Conservation (phyloP, 23 red algal species). For the Porphyridium purpureum region DNA sequence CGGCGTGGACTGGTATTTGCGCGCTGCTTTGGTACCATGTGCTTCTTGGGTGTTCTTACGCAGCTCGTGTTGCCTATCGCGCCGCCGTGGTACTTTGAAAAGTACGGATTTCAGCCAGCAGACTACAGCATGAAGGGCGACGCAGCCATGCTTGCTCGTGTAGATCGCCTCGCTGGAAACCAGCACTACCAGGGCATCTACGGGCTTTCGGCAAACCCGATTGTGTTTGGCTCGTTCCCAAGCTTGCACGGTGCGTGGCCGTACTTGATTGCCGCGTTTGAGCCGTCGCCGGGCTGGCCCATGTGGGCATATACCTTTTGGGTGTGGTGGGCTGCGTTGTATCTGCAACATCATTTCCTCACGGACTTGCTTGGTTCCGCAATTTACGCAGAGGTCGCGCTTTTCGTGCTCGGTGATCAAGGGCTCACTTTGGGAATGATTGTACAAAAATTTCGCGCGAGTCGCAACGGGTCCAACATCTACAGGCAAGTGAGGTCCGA, state of each 20-base stretch:
- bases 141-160: constrained; percentile 36
- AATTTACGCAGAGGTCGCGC: constrained; percentile 56
- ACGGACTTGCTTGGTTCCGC: constrained; percentile 53
- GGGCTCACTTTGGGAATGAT: too few species aligned
- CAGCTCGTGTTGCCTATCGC: constrained; percentile 67
- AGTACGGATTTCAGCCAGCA: constrained; percentile 32
- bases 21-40: constrained; percentile 23
- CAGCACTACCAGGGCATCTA: constrained; percentile 58
- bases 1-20: too few species aligned
- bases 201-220: constrained; percentile 25
- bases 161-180: constrained; percentile 31
- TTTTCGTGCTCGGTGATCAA: constrained; percentile 4
- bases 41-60: constrained; percentile 42
- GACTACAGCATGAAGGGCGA: constrained; percentile 72
- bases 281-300: constrained; percentile 3
- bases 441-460: too few species aligned
- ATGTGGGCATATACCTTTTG: constrained; percentile 23
- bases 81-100: constrained; percentile 86
- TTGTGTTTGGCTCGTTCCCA: constrained; percentile 79
- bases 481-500: too few species aligned
- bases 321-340: constrained; percentile 90
- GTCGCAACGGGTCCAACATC: too few species aligned
- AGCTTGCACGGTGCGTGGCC: constrained; percentile 85
- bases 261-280: constrained; percentile 59
- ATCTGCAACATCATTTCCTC: constrained; percentile 71